Evolutionary conservation across 148 eudicot genomes (phyloP), one percentile per base, ranked within the genome.

Genomic region (Nepenthes gracilis): DNA sequence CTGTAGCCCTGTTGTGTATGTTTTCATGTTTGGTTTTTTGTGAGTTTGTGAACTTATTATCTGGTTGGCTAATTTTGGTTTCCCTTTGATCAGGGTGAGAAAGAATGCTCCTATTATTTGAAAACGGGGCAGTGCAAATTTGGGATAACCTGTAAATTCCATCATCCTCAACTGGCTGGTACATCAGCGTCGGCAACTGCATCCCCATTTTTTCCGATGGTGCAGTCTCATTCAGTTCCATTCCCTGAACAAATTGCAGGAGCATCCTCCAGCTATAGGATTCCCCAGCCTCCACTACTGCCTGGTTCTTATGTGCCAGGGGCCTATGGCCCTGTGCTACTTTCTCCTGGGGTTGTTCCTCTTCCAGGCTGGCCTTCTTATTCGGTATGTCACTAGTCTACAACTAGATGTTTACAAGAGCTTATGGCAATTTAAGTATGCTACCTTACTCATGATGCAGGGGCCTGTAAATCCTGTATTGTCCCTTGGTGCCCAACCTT

Each of bases 61-160:
- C 62, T 34, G 36, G 50, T 61, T 43, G 55, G 54, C 14, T 50
- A 45, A 35, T 33, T 1, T 52, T 13, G 62, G 38, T 71, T 15
- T 73, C 8, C 6, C 43, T 57, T 60, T 35, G 35, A 59, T 64
- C 83, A 92, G 98, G 96, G 83, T 63, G 96, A 80, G 80, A 77
- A 73, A 67, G 94, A 85, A 70, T 92, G 98, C 96, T 83, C 98
- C 91, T 88, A 92, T 70, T 92, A 88, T 92, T 82, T 92, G 84
- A 84, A 88, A 77, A 92, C 94, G 84, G 96, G 96, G 96, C 96
- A 82, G 68, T 92, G 98, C 94, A 92, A 84, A 76, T 92, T 83
- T 67, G 96, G 95, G 61, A 59, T 73, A 69, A 79, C 91, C 53
- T 92, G 96, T 88, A 92, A 88, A 92, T 92, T 81, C 84, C 80